Conservation (phyloP, 768 basidiomycete species). For the Collybiopsis confluens region DNA sequence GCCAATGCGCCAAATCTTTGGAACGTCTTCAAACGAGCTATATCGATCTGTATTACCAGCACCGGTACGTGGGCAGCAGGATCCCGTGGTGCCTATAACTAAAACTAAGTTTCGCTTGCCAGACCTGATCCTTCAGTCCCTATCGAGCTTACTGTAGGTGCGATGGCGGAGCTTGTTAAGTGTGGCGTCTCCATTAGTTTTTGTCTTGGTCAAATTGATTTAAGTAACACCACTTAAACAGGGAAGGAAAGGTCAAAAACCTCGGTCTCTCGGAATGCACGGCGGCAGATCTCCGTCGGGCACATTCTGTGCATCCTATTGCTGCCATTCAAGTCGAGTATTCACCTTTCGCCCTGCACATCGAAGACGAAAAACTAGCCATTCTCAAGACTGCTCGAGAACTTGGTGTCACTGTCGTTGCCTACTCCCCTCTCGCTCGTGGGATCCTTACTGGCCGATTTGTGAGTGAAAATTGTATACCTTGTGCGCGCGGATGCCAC, state of each 20-base stretch:
- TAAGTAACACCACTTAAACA: conserved; percentile 12
- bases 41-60: conserved; percentile 37
- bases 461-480: not conserved
- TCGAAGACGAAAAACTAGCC: conserved; percentile 35
- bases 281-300: conserved; percentile 40
- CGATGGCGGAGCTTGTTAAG: conserved; percentile 34
- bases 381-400: conserved; percentile 37
- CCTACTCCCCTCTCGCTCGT: conserved; percentile 46
- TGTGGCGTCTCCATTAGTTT: conserved; percentile 16
- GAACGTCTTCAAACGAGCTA: conserved; percentile 26
- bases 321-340: conserved; percentile 42
- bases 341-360: conserved; percentile 38
- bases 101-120: conserved; percentile 14
- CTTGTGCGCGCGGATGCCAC: not conserved
- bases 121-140: conserved; percentile 22
- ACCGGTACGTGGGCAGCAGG: conserved; percentile 20
- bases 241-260: conserved; percentile 41
- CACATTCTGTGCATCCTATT: conserved; percentile 41
- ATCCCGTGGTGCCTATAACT: not conserved
- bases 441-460: conserved; percentile 42
- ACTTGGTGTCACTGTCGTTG: conserved; percentile 40
- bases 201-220: not conserved
- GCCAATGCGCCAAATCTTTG: conserved; percentile 29
- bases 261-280: conserved; percentile 50
- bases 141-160: conserved; percentile 29